Evolutionary conservation across 2,329 filamentous ascomycete genomes (phyloP).

Genomic region (Colletotrichum chlorophyti): DNA sequence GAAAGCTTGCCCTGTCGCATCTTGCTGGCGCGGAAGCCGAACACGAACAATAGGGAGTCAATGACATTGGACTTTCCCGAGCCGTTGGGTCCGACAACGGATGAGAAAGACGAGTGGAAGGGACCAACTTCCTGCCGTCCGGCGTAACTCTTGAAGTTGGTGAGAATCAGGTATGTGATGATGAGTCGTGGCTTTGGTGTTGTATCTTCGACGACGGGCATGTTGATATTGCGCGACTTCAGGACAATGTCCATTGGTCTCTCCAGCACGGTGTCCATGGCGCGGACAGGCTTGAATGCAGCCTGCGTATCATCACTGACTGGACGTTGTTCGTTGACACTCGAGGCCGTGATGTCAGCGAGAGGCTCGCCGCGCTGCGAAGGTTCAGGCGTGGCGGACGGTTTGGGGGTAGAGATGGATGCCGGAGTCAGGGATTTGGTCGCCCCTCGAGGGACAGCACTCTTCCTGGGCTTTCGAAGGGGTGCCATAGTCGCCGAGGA

Average conservation of each 20-base stretch:
- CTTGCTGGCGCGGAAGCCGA: constrained; percentile 97
- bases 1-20: constrained; percentile 99
- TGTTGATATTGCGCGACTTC: constrained; percentile 77
- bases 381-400: constrained; percentile 64
- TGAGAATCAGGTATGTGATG: constrained; percentile 89
- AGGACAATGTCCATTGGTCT: constrained; percentile 93
- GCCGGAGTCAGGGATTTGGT: constrained; percentile 46
- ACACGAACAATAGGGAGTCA: constrained; percentile 97
- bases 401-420: constrained; percentile 55
- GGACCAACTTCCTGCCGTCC: constrained; percentile 94
- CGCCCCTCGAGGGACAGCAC: constrained; percentile 48
- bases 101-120: constrained; percentile 96
- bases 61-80: constrained; percentile 99
- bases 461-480: constrained; percentile 68
- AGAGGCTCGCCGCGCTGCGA: constrained; percentile 64
- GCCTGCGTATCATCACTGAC: constrained; percentile 53
- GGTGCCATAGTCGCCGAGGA: constrained; percentile 51
- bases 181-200: constrained; percentile 87
- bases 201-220: constrained; percentile 74
- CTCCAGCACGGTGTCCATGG: constrained; percentile 80
- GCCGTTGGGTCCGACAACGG: constrained; percentile 96
- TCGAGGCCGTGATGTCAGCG: constrained; percentile 74
- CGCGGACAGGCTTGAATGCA: constrained; percentile 73
- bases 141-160: constrained; percentile 99
- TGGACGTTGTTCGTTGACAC: constrained; percentile 66